phyloP scores from a whole-genome alignment of 345 rosid genomes.

The Hibiscus syriacus region DNA sequence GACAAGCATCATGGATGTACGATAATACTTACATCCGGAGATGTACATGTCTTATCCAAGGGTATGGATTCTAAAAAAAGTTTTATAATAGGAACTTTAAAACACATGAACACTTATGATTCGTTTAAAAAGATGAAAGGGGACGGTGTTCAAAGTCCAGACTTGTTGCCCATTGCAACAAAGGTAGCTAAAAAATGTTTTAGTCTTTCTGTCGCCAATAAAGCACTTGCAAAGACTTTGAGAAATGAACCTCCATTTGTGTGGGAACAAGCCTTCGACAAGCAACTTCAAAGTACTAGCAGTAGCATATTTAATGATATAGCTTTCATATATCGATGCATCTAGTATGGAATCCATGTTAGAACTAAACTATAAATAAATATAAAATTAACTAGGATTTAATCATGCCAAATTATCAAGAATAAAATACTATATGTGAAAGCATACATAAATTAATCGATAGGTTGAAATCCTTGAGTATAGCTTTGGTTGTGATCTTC shows the following conservation, averaged over 20 bases:
- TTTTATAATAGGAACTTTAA: background rate
- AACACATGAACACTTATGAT: conserved; percentile 10
- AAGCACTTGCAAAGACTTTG: background rate
- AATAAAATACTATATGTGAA: too few species aligned
- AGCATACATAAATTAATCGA: too few species aligned
- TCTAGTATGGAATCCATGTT: too few species aligned
- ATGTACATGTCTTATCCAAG: background rate
- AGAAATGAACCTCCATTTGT: background rate
- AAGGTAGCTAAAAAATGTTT: background rate
- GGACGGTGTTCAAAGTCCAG: background rate
- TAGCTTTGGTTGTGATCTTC: too few species aligned
- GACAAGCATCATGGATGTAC: background rate
- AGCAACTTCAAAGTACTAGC: background rate
- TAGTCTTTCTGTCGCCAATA: conserved; percentile 20
- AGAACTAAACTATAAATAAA: too few species aligned
- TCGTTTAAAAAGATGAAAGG: conserved; percentile 12
- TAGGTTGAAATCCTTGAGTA: too few species aligned
- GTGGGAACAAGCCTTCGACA: background rate
- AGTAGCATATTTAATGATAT: background rate
- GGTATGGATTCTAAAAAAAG: background rate
- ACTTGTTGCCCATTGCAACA: conserved; percentile 4
- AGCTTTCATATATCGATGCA: too few species aligned
- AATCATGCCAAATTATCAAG: too few species aligned
- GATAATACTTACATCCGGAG: conserved; percentile 18
- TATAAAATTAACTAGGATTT: too few species aligned